Evolutionary conservation across 23 red algal genomes (phyloP).

Genomic region (Gracilaria gracilis): DNA sequence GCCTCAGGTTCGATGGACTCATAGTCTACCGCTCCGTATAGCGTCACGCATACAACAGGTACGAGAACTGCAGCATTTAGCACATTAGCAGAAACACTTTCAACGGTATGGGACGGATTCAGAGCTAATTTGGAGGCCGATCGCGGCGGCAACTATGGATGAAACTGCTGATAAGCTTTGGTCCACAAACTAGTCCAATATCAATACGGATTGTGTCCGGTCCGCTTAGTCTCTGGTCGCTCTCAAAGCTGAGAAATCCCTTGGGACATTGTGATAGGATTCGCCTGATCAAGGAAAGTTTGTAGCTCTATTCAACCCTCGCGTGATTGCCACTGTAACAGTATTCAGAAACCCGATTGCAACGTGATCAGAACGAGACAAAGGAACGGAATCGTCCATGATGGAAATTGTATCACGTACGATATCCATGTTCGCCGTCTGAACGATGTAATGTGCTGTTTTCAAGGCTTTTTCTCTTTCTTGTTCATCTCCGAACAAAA

Average conservation of each 20-base stretch:
- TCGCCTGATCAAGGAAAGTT: slow-evolving; percentile 26
- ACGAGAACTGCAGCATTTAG: slow-evolving; percentile 51
- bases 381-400: slow-evolving; percentile 39
- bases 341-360: slow-evolving; percentile 47
- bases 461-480: slow-evolving; percentile 41
- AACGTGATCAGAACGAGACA: slow-evolving; percentile 11
- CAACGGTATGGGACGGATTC: slow-evolving; percentile 1
- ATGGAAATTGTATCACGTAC: slow-evolving; percentile 21
- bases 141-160: slow-evolving; percentile 43
- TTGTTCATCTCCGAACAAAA: slow-evolving; percentile 28
- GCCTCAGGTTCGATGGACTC: slow-evolving; percentile 8
- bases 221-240: background rate
- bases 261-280: slow-evolving; percentile 36
- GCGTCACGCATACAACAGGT: slow-evolving; percentile 57
- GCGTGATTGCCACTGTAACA: slow-evolving; percentile 24
- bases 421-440: background rate
- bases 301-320: background rate
- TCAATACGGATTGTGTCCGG: slow-evolving; percentile 31
- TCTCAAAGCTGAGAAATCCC: slow-evolving; percentile 15
- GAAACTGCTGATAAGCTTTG: slow-evolving; percentile 44
- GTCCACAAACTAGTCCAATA: slow-evolving; percentile 51
- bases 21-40: slow-evolving; percentile 60
- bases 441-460: slow-evolving; percentile 17
- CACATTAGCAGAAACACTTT: slow-evolving; percentile 47
- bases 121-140: slow-evolving; percentile 34